Base-by-base conservation (phyloP, 352 stramenopile genomes). In the Globisporangium acanthophoron region DNA sequence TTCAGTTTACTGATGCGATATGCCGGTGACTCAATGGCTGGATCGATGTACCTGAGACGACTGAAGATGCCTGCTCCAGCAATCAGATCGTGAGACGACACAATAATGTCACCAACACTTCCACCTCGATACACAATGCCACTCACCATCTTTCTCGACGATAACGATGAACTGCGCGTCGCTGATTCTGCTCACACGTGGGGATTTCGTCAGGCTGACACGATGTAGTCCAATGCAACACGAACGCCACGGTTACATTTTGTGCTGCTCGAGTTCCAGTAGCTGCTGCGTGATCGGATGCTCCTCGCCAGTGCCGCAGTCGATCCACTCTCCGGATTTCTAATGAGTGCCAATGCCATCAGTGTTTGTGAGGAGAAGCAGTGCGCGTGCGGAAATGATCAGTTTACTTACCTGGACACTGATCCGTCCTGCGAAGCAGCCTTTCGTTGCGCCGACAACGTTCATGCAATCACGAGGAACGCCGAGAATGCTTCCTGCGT, bases 81-180 rank as follows among this genome's bases (percentile, higher is more conserved):
- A 64, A 1, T 15, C 8, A 43, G 11, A 3, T 18, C 12, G 37
- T 43, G 37, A 43, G 37, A 43, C 12, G 37, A 65, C 55, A 2
- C 66, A 80, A 66, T 64, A 49, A 18, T 43, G 5, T 41, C n/a
- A 18, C 11, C 16, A 43, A 35, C 18, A 18, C 27, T 21, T 1
- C 39, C 2, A 15, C 27, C n/a, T 3, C 2, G 18, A 12, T 0
- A 39, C 58, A n/a, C 9, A 47, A 58, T 24, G 65, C 21, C 33
- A 35, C 57, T 37, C 9, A 94, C 95, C 93, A 51, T 98, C 95
- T 66, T 98, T 98, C 67, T 98, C 95, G 41, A 98, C 77, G 3
- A 98, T 87, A 6, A 98, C 49, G 58, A 98, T 97, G 58, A 67
- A 97, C 41, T 74, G 71, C 24, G 93, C 90, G 56, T 87, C 70